Percentiles rank a stretch among this genome's conserved stretches.
Conservation (phyloP, 768 basidiomycete genomes). For the Favolaschia claudopus region DNA sequence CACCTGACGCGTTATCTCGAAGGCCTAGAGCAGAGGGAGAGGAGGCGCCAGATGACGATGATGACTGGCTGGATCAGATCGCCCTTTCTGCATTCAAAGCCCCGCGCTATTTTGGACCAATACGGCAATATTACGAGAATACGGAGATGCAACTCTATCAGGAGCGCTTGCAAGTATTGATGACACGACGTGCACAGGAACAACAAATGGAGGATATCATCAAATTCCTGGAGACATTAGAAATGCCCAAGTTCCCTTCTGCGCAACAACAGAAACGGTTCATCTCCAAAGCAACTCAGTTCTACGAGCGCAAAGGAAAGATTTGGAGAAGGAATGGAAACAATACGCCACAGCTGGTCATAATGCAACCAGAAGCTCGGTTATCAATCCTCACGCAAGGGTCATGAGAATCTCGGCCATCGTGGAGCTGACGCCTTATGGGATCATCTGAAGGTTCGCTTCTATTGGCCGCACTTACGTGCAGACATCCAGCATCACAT, state of each 20-base stretch:
- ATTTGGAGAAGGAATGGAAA: conserved; percentile 14
- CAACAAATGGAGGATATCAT: not conserved
- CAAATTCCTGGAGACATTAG: conserved; percentile 23
- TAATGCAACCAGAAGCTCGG: conserved; percentile 15
- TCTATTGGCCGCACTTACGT: conserved; percentile 34
- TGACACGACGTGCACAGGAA: not conserved
- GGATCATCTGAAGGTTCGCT: conserved; percentile 11
- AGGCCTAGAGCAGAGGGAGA: conserved; percentile 24
- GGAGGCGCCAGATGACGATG: conserved; percentile 34
- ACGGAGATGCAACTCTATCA: not conserved
- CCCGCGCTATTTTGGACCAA: no score
- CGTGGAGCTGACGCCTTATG: conserved; percentile 26
- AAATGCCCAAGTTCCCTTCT: conserved; percentile 8
- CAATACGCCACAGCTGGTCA: not conserved
- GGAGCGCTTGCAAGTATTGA: not conserved
- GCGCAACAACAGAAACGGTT: conserved; percentile 9
- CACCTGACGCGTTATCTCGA: conserved; percentile 48
- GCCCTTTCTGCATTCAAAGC: not conserved
- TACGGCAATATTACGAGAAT: no score
- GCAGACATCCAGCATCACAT: conserved; percentile 33
- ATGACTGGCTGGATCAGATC: conserved; percentile 14
- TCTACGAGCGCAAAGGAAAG: conserved; percentile 9
- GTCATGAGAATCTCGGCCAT: conserved; percentile 33
- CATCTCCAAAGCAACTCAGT: conserved; percentile 11
- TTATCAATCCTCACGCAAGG: conserved; percentile 9